Evolutionary conservation across 2,329 filamentous ascomycete genomes (phyloP), one percentile per base, ranked within the genome.

Genomic region (Anthostomella pinea): DNA sequence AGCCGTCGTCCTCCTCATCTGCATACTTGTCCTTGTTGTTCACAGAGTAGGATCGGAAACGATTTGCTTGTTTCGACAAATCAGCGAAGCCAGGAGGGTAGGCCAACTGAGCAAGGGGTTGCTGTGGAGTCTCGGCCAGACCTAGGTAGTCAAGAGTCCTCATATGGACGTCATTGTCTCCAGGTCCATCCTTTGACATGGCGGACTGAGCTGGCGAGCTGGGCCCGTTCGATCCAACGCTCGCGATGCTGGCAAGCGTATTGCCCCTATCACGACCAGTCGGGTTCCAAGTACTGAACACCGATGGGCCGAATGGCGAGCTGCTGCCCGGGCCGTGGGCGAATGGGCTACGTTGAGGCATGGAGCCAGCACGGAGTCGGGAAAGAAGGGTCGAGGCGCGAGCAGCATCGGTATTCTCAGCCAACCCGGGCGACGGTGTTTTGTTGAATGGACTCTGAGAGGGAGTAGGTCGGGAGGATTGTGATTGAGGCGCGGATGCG

Each of bases 1-100:
- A 87, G 11, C 87, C 83, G 42, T 89, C 85, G 17, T 89, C 84
- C 34, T 94, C 90, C 30, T 88, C 84, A 53, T 94, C 88, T 3
- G 86, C 90, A 54, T 97, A 97, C 62, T 93, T 94, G 61, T 97
- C 91, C 65, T 95, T 96, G 38, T 95, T 94, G 64, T 98, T 98
- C 48, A 98, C 93, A 1, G 93, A 98, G 63, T 96, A 97, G 2
- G 93, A 98, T 30, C 93, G 82, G 72, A 97, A 95, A 34, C 93
- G 81, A 61, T 86, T 97, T 28, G 83, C 75, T 52, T 86, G 85
- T 58, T 79, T 85, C 47, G 83, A 84, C 49, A 87, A 77, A 58
- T 87, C 83, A 44, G 83, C 81, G 43, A 91, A 70, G 55, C 85
- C 85, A 28, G 84, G 82, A 21, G 91, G 72, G 48, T 88, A 85